Percentiles rank a stretch among this genome's conserved stretches.
phyloP scores from a whole-genome alignment of 2,329 filamentous ascomycete species.

The Fusarium lateritium region DNA sequence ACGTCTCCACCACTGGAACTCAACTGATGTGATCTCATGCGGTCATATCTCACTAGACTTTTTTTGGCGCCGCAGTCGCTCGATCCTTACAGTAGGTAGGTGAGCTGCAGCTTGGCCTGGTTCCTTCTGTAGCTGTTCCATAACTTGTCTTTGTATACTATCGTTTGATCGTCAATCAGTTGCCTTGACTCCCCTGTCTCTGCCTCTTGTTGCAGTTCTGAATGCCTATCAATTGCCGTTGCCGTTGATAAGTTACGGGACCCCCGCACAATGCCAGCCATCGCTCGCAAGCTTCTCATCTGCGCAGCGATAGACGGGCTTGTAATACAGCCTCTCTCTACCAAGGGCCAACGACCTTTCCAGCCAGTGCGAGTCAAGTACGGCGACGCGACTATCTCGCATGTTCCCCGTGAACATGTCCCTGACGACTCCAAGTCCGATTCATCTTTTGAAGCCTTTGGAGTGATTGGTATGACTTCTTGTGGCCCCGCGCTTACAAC shows the following conservation, averaged over 20 bases:
- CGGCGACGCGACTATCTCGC: conserved; percentile 65
- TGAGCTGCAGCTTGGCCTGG: conserved; percentile 24
- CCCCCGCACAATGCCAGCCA: conserved; percentile 74
- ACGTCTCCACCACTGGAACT: conserved; percentile 42
- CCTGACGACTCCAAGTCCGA: conserved; percentile 62
- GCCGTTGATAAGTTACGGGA: conserved; percentile 27
- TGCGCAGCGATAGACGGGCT: conserved; percentile 87
- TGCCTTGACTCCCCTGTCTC: conserved; percentile 9
- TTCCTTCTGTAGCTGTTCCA: conserved; percentile 9
- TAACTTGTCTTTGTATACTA: conserved; percentile 11
- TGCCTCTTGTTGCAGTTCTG: conserved; percentile 16
- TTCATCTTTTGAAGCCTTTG: conserved; percentile 72
- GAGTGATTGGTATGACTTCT: conserved; percentile 66
- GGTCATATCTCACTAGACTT: conserved; percentile 34
- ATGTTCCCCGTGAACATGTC: conserved; percentile 61
- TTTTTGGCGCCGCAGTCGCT: conserved; percentile 40
- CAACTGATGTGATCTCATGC: conserved; percentile 36
- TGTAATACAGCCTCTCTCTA: conserved; percentile 79
- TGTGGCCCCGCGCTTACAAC: conserved; percentile 24
- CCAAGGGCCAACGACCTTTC: conserved; percentile 69
- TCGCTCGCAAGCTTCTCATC: conserved; percentile 85
- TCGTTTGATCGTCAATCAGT: conserved; percentile 15
- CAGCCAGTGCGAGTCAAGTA: conserved; percentile 80
- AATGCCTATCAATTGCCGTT: conserved; percentile 17
- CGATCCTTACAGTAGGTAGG: conserved; percentile 1